Base-by-base conservation (phyloP, 371 early-diverging fungal genomes). In the Apophysomyces variabilis region DNA sequence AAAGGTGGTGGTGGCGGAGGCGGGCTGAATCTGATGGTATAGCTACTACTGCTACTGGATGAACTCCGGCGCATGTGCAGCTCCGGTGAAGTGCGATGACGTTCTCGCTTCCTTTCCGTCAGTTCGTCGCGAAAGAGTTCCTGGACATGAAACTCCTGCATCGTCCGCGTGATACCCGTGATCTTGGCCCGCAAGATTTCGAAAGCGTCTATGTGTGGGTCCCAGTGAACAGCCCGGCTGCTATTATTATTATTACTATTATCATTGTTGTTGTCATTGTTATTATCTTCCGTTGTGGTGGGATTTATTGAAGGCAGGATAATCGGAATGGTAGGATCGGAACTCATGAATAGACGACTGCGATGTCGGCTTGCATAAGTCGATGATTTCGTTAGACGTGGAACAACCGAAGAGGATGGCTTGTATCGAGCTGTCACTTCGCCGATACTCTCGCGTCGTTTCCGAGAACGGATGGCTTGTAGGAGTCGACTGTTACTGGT, bases 71-170 rank as follows among this genome's bases (percentile, higher is more conserved):
- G 54, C 54, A 50, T 16, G 21, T 18, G 54, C 8, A 50, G 21
- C 54, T 50, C 54, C 54, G 54, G 54, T 50, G 54, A 18, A 38
- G 66, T 61, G 47, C 39, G 64, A 39, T 62, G 68, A 18, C 56
- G 64, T 61, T 58, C 64, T 45, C 61, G 67, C 38, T 66, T 66
- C 21, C 72, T 60, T 41, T 69, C 70, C 44, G 61, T 50, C 21
- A 72, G 61, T 66, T 79, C 79, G 39, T 76, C 72, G 26, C 71
- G 68, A 66, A 76, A 73, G 36, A 79, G 63, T 57, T 76, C 79
- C 36, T 76, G 69, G 47, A 79, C 75, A 64, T 79, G 79, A 73
- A 79, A 76, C 68, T 74, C 79, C 60, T 79, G 79, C 79, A 79
- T 79, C 14, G 79, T 68, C 56, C 76, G 66, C 64, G 79, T 79